A percentile compares a stretch with the other conserved stretches of the same genome.
These are phyloP conservation scores for Cryptosporidium parvum DNA, from an alignment of 169 alveolate species.

Conservation along the genomic window DNA sequence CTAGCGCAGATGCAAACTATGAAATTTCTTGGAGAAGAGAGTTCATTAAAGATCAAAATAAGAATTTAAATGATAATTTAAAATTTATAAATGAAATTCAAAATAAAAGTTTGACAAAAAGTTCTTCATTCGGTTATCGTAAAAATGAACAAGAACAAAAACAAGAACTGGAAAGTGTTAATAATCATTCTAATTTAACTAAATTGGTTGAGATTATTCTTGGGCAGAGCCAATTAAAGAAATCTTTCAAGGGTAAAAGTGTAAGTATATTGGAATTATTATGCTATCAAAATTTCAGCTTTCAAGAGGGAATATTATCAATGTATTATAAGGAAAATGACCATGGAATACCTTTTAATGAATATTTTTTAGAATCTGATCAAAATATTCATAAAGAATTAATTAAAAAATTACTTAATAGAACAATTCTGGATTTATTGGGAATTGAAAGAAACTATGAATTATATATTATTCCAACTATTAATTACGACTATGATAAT, in stretches of 20 bases:
- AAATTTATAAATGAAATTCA: background rate
- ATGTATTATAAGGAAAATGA: constrained; percentile 43
- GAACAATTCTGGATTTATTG: background rate
- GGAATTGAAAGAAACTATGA: constrained; percentile 54
- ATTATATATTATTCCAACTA: background rate
- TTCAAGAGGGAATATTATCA: constrained; percentile 29
- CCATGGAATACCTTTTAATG: background rate
- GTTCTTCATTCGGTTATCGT: background rate
- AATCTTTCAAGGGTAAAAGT: background rate
- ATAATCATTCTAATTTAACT: background rate
- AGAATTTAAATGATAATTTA: too few species aligned
- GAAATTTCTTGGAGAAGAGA: background rate
- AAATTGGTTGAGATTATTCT: constrained; percentile 2
- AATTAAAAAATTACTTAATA: background rate
- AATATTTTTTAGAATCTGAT: background rate
- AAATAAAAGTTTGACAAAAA: too few species aligned
- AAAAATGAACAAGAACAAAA: too few species aligned
- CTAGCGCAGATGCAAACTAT: background rate
- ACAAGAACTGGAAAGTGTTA: background rate
- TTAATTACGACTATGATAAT: background rate
- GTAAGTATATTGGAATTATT: constrained; percentile 25
- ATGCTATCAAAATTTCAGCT: constrained; percentile 13
- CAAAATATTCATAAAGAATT: background rate
- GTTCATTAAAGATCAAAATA: too few species aligned
- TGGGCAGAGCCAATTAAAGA: background rate